phyloP scores from a whole-genome alignment of 2,329 filamentous ascomycete genomes.

The Curvularia spicifera region DNA sequence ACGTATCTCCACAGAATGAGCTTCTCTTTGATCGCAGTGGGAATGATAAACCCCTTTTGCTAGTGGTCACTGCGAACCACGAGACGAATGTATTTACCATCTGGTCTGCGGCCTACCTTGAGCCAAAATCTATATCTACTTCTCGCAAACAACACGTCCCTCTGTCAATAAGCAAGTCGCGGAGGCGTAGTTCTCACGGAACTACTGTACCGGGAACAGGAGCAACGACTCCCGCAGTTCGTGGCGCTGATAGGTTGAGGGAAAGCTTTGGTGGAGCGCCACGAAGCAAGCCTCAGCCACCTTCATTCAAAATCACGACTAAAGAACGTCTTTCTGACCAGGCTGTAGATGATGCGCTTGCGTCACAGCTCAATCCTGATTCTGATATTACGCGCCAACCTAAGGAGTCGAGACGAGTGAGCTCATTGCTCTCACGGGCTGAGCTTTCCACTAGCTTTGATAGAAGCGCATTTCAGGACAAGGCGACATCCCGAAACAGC shows the following conservation, averaged over 20 bases:
- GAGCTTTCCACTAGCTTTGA: conserved; percentile 88
- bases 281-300: conserved; percentile 52
- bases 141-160: conserved; percentile 51
- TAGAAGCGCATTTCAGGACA: conserved; percentile 77
- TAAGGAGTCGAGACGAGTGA: conserved; percentile 77
- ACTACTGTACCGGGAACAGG: conserved; percentile 70
- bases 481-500: conserved; percentile 58
- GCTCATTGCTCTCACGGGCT: conserved; percentile 85
- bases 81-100: conserved; percentile 79
- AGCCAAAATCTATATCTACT: conserved; percentile 63
- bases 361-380: conserved; percentile 58
- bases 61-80: conserved; percentile 82
- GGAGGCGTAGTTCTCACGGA: conserved; percentile 66
- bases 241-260: conserved; percentile 67
- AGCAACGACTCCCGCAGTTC: conserved; percentile 72
- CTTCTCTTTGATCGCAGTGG: conserved; percentile 56
- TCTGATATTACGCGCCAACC: conserved; percentile 59
- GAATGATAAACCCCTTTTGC: conserved; percentile 60
- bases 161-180: conserved; percentile 56
- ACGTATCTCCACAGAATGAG: conserved; percentile 73
- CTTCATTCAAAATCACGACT: conserved; percentile 48
- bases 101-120: conserved; percentile 81
- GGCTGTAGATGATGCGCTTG: conserved; percentile 56
- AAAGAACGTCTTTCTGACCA: conserved; percentile 46
- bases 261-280: conserved; percentile 74